These are phyloP conservation scores for Xylariaceae sp. DNA, from an alignment of 2,329 filamentous ascomycete species.

Conservation along the genomic window DNA sequence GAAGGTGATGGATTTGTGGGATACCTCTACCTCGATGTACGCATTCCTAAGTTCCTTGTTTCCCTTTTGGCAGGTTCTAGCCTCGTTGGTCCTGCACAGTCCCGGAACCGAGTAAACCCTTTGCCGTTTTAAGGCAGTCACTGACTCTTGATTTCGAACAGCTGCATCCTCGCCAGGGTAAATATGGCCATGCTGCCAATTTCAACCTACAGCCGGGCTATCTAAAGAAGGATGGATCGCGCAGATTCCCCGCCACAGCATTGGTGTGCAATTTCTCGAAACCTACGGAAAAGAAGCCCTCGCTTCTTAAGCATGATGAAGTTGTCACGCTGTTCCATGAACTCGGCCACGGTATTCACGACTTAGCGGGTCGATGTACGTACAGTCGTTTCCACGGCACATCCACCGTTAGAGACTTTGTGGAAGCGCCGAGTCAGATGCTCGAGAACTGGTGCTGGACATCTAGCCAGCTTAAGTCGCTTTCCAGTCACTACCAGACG, in stretches of 20 bases:
- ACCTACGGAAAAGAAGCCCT: slow-evolving; percentile 76
- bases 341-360: slow-evolving; percentile 74
- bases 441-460: slow-evolving; percentile 80
- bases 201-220: slow-evolving; percentile 81
- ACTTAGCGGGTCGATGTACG: slow-evolving; percentile 66
- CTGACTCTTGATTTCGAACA: too few relatives aligned
- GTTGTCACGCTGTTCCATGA: slow-evolving; percentile 85
- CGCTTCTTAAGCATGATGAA: slow-evolving; percentile 81
- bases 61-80: too few relatives aligned
- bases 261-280: slow-evolving; percentile 89
- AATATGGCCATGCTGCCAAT: slow-evolving; percentile 86
- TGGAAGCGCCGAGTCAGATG: slow-evolving; percentile 76
- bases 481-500: slow-evolving; percentile 77
- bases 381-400: slow-evolving; percentile 74
- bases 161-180: slow-evolving; percentile 80
- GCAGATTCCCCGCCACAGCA: slow-evolving; percentile 78
- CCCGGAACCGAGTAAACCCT: too few relatives aligned
- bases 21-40: slow-evolving; percentile 84
- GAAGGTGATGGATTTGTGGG: slow-evolving; percentile 78
- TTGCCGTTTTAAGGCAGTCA: too few relatives aligned
- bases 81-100: too few relatives aligned
- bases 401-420: slow-evolving; percentile 70
- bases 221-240: slow-evolving; percentile 69
- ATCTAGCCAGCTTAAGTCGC: slow-evolving; percentile 65
- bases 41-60: too few relatives aligned